These are phyloP conservation scores for Ashbya aceris DNA, from an alignment of 1,139 yeast species.

Conservation along the genomic window DNA sequence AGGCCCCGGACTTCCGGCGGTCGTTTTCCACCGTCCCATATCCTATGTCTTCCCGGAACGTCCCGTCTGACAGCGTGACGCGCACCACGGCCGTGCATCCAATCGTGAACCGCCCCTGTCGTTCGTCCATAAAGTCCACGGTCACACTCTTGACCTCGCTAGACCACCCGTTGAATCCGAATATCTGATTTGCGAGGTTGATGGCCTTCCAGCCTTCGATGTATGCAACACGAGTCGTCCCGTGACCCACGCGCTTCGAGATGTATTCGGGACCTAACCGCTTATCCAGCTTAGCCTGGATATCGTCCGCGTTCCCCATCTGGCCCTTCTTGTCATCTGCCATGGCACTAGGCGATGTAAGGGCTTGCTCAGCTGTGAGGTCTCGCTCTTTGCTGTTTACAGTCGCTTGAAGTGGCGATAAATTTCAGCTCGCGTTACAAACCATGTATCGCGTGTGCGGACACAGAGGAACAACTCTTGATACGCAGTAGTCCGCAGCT, in stretches of 20 bases:
- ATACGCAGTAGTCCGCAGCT: too few species aligned
- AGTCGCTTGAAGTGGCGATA: slow-evolving; percentile 2
- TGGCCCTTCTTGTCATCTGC: slow-evolving; percentile 22
- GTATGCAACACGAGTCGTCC: slow-evolving; percentile 57
- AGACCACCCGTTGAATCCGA: slow-evolving; percentile 78
- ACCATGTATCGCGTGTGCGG: too few species aligned
- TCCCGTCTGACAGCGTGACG: slow-evolving; percentile 63
- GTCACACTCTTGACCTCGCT: slow-evolving; percentile 56
- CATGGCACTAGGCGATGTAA: neutral
- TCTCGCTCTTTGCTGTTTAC: neutral
- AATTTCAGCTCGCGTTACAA: slow-evolving; percentile 1
- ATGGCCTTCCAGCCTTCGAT: slow-evolving; percentile 78
- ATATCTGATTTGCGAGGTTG: slow-evolving; percentile 67
- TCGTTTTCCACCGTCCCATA: slow-evolving; percentile 74
- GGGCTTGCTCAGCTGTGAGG: too few species aligned
- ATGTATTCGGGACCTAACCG: slow-evolving; percentile 87
- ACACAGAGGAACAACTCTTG: too few species aligned
- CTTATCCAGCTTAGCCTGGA: slow-evolving; percentile 40
- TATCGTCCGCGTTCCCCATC: slow-evolving; percentile 19
- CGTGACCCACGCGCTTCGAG: slow-evolving; percentile 72
- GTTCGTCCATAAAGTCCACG: slow-evolving; percentile 64
- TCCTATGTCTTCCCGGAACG: slow-evolving; percentile 73
- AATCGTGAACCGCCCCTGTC: slow-evolving; percentile 44
- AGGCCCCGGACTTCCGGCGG: slow-evolving; percentile 59
- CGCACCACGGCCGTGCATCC: slow-evolving; percentile 67